Evolutionary conservation across 352 stramenopile species (phyloP).

Genomic region (Globisporangium abappressorium): DNA sequence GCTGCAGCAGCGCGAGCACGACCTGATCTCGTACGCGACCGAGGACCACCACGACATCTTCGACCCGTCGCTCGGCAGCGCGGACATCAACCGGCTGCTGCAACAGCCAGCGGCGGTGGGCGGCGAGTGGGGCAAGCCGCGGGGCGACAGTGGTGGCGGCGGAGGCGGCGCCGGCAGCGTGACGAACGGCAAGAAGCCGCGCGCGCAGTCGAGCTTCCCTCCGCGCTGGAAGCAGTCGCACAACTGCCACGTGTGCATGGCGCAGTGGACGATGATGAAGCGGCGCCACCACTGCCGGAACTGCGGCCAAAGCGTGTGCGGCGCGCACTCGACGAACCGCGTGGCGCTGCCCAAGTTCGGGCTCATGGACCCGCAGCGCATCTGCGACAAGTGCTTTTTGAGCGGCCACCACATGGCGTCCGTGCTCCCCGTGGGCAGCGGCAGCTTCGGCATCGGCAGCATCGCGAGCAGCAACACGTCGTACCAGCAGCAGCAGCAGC

Average conservation of each 20-base stretch:
- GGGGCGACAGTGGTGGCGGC: neutral
- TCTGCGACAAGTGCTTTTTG: constrained; percentile 81
- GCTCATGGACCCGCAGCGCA: constrained; percentile 64
- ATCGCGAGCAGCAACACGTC: constrained; percentile 28
- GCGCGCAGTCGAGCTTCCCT: constrained; percentile 54
- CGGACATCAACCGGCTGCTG: constrained; percentile 5
- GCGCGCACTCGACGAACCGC: constrained; percentile 73
- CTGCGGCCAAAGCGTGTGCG: constrained; percentile 75
- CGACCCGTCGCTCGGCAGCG: constrained; percentile 14
- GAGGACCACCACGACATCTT: constrained; percentile 41
- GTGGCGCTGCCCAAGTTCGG: constrained; percentile 73
- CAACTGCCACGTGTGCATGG: constrained; percentile 65
- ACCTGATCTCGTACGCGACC: constrained; percentile 52
- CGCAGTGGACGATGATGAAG: constrained; percentile 54
- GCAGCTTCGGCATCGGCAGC: constrained; percentile 33
- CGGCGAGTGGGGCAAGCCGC: constrained; percentile 13
- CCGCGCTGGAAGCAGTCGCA: constrained; percentile 76
- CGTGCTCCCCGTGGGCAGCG: constrained; percentile 28
- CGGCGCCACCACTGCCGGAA: constrained; percentile 83
- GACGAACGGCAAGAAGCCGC: constrained; percentile 16
- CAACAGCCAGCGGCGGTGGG: neutral
- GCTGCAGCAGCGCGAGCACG: constrained; percentile 59
- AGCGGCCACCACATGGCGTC: constrained; percentile 58
- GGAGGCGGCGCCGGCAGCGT: neutral
- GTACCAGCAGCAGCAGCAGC: constrained; percentile 29